Evolutionary conservation across 208 protist species (phyloP), one percentile per base, ranked within the genome.

Genomic region (Crithidia fasciculata): DNA sequence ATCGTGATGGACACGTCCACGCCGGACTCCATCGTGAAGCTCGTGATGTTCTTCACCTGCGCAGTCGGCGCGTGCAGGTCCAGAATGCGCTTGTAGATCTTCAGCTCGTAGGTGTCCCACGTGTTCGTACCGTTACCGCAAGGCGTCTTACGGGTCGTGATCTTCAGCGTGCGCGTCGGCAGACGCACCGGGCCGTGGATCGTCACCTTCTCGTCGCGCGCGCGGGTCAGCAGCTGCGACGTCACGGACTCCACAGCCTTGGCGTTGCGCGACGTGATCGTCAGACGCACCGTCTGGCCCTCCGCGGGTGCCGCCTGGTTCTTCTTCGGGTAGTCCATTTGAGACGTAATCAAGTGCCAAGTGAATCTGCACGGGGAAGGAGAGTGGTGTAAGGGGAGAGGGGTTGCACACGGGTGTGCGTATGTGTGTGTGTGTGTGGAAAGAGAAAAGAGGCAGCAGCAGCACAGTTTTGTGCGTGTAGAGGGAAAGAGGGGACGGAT

Each of bases 51-150:
- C 83, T 95, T 94, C 58, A 98, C 90, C 73, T 92, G 74, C 74
- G 93, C 89, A 68, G 83, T 83, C 56, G 97, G 86, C 60, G 92
- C 88, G 77, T 97, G 83, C 52, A 99, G 89, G 87, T 99, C 98
- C 78, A 99, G 99, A 63, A 99, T 82, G 86, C 99, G 98, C 96
- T 99, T 99, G 98, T 99, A 98, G 89, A 99, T 98, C 84, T 99
- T 96, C 98, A 99, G 98, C 92, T 99, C 97, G 76, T 96, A 99
- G 53, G 95, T 93, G 87, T 99, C 98, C 98, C 98, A 99, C 55
- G 99, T 99, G 89, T 99, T 99, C 76, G 99, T 99, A 97, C 99
- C 99, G 88, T 99, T 98, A 98, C 99, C 99, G 95, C 98, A 99
- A 77, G 99, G 98, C 60, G 98, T 99, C 90, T 99, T 99, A 82